These are phyloP conservation scores for Fusarium mexicanum DNA, from an alignment of 2,329 filamentous ascomycete genomes.

Conservation along the genomic window DNA sequence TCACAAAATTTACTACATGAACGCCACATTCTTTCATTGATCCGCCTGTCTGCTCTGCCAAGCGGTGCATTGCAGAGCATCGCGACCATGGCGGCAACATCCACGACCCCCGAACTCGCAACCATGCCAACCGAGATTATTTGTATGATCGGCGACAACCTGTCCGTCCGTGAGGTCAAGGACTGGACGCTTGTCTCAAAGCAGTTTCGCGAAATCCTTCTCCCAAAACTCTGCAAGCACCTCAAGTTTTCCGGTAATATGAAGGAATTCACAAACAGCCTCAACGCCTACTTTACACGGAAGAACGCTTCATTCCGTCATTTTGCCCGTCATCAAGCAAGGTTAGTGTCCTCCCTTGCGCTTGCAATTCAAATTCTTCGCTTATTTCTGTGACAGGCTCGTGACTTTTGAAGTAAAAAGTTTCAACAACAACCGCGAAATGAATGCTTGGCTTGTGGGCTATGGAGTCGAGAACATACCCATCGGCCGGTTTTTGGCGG, in stretches of 20 bases:
- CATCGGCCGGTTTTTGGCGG: not conserved
- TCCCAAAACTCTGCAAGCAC: not conserved
- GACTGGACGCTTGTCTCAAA: not conserved
- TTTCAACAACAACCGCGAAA: accelerated
- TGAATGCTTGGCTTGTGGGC: not conserved
- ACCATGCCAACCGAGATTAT: not conserved
- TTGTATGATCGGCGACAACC: not conserved
- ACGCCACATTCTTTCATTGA: too few species aligned
- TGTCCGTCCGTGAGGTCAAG: not conserved
- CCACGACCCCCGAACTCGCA: not conserved
- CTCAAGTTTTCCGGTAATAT: not conserved
- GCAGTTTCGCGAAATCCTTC: not conserved
- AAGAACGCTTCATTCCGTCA: not conserved
- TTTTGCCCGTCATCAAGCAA: accelerated
- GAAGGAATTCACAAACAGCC: not conserved
- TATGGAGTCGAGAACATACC: not conserved
- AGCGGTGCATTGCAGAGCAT: not conserved
- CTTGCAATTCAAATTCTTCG: not conserved
- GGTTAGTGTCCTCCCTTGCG: not conserved
- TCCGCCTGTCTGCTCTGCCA: not conserved
- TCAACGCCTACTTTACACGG: not conserved
- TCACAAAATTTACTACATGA: too few species aligned
- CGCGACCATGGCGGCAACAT: not conserved
- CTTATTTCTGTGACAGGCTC: not conserved
- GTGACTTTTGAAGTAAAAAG: not conserved